Base-by-base conservation (phyloP, 768 basidiomycete species). In the Hypsizygus marmoreus region DNA sequence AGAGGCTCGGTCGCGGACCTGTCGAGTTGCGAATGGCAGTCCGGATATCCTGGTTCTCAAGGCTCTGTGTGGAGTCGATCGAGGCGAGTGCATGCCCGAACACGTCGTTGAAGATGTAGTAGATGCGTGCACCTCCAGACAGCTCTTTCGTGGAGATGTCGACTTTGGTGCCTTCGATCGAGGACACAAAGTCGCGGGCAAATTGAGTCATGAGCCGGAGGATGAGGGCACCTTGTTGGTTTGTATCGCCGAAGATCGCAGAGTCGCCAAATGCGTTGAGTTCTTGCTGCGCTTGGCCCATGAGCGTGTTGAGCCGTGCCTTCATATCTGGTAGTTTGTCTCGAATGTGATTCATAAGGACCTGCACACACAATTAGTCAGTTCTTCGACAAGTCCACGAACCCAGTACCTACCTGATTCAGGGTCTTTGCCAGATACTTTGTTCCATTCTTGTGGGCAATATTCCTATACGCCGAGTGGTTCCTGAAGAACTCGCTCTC, bases 281-380 rank as follows among this genome's bases (percentile, higher is more conserved):
- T 65, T 99, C 97, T 65, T 99, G 97, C 62, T 97, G 95, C 6
- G 97, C 93, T 70, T 99, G 97, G 12, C 95, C 95, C 91, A 98
- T 98, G 17, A 97, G 71, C 2, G 97, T 99, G 63, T 98, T 99
- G 49, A 99, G 71, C 14, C 94, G 80, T 12, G 97, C 97, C 66
- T 99, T 99, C 97, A 99, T 98, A 66, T 99, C 97, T 0, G 97
- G 97, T 28, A 99, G 77, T 68, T 98, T 99, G 61, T 99, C 97
- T 48, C 97, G 84, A 53, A 99, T 98, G 63, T 99, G 97, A 63
- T 91, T 91, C 80, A 99, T 85, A 50, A 99, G 70, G 24, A 97
- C 93, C 91, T 86, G 45, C 11, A 33, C 28, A 23, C 4, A 29
- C 30, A 22, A 24, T 24, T 12, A 20, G 45, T 37, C 23, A 40